These are phyloP conservation scores for Chlorophyllum brunneum DNA, from an alignment of 768 basidiomycete species.

Conservation along the genomic window DNA sequence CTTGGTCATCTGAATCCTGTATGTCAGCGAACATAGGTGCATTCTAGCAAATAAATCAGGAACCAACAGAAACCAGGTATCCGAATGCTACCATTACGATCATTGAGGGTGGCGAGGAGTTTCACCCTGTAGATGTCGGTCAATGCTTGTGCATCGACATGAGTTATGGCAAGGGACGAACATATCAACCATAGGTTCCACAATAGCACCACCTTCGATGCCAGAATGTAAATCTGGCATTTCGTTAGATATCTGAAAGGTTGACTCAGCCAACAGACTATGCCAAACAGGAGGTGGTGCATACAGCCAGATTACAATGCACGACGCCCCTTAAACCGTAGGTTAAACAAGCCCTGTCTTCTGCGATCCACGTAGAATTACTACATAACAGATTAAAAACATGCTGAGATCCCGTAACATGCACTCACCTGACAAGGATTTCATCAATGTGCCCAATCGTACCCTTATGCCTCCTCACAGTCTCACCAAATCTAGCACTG, in stretches of 20 bases:
- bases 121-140: slow-evolving; percentile 52
- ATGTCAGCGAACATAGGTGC: neutral
- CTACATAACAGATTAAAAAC: slow-evolving; percentile 28
- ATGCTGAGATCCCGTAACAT: neutral
- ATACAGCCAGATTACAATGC: slow-evolving; percentile 75
- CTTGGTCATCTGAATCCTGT: slow-evolving; percentile 58
- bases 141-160: neutral
- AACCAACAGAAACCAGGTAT: slow-evolving; percentile 83
- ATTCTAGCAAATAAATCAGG: neutral
- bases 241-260: slow-evolving; percentile 57
- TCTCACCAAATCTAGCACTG: slow-evolving; percentile 79
- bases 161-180: slow-evolving; percentile 26
- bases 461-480: slow-evolving; percentile 72
- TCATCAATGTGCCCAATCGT: slow-evolving; percentile 85
- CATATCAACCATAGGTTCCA: slow-evolving; percentile 95
- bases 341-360: slow-evolving; percentile 88
- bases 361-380: slow-evolving; percentile 97
- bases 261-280: neutral
- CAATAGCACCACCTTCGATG: slow-evolving; percentile 83
- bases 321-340: slow-evolving; percentile 94
- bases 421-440: slow-evolving; percentile 73
- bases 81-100: slow-evolving; percentile 52
- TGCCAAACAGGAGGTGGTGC: slow-evolving; percentile 4
- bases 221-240: slow-evolving; percentile 90
- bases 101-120: slow-evolving; percentile 67